Evolutionary conservation across 1,284 basidiomycete genomes (phyloP), one percentile per base, ranked within the genome.

Genomic region (Polyporus tsugae): DNA sequence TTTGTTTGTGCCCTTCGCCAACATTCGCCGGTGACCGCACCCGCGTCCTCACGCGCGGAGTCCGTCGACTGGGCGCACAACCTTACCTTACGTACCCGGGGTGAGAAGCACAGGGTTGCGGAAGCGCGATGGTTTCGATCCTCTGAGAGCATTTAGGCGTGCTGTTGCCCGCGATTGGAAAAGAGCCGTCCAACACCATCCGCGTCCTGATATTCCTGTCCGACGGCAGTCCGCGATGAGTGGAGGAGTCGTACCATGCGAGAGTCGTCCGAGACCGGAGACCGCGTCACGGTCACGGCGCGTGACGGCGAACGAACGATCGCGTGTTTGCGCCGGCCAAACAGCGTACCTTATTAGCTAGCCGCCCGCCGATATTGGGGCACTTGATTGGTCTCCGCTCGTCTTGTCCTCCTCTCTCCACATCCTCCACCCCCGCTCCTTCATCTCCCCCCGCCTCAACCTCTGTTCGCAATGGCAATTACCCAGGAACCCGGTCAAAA

Each of bases 401-500:
- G 13, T 60, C 73, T 70, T 73, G 70, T 63, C 73, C 73, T 64
- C 65, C 55, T 68, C 67, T 72, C 69, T 68, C 63, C 57, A 73
- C 67, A 69, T 60, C 72, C 64, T 39, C 67, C 39, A 46, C 68
- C 71, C 71, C 70, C 65, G 66, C 68, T 68, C 71, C 70, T 72
- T 65, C 63, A 63, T 68, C 41, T 75, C 17, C n/a, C 52, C 38
- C 58, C 42, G 11, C 52, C 44, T 29, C 64, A 62, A 22, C 52
- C 58, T 46, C 55, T 62, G 62, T 66, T 73, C 67, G 74, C 80
- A 75, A 95, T 94, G 93, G 93, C 89, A 80, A 88, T 94, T 75
- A 85, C 89, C 78, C 89, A 87, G 78, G 92, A 93, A 83, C 94
- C 94, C 67, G 94, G 94, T 73, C 92, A 97, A 82, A 97, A 97